Evolutionary conservation across 2,329 filamentous ascomycete species (phyloP).

Genomic region (Penicillium griseofulvum): DNA sequence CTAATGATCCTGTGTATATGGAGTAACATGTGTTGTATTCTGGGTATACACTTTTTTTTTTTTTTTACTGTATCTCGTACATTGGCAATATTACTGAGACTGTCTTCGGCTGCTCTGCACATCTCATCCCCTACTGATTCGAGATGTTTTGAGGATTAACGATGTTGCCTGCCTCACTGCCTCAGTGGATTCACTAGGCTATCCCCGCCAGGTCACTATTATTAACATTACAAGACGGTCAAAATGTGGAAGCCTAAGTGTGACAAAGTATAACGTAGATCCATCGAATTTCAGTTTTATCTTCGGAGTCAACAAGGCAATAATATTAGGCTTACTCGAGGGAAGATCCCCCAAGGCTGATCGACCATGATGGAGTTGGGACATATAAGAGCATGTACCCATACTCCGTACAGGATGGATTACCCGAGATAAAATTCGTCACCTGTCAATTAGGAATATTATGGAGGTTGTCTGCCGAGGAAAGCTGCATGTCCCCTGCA

Average conservation of each 20-base stretch:
- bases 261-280: background rate
- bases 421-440: background rate
- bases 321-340: background rate
- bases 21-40: background rate
- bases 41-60: background rate
- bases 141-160: background rate
- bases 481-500: background rate
- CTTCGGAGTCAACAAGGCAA: background rate
- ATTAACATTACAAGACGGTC: background rate
- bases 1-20: background rate
- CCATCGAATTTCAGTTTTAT: background rate
- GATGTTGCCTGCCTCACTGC: slow-evolving; percentile 21
- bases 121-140: slow-evolving; percentile 12
- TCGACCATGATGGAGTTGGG: background rate
- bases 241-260: slow-evolving; percentile 9
- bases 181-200: slow-evolving; percentile 3
- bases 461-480: background rate
- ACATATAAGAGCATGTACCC: background rate
- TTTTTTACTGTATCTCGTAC: background rate
- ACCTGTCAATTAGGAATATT: background rate
- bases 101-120: slow-evolving; percentile 1
- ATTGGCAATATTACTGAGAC: slow-evolving; percentile 14
- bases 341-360: background rate
- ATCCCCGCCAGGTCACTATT: slow-evolving; percentile 8
- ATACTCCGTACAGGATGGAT: background rate